Evolutionary conservation across 495 filamentous ascomycete species (phyloP).

Genomic region (Xylaria acuta): DNA sequence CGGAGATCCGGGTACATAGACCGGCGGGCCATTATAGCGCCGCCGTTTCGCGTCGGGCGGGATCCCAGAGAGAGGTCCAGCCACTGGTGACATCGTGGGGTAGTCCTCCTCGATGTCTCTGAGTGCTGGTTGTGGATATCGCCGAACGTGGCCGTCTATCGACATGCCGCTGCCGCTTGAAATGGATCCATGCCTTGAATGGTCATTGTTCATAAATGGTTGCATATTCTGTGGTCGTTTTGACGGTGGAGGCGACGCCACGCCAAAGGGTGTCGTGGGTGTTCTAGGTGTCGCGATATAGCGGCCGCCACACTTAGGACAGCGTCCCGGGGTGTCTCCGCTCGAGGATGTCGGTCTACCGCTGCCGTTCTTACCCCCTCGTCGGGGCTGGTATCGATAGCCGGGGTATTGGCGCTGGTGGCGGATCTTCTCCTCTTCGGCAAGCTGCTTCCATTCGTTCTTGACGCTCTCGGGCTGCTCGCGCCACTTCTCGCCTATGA

Average conservation of each 20-base stretch:
- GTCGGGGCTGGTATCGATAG: constrained; percentile 91
- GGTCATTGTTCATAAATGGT: constrained; percentile 38
- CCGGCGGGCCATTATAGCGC: constrained; percentile 49
- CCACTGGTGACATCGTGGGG: constrained; percentile 43
- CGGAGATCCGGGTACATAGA: constrained; percentile 37
- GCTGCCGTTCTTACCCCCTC: constrained; percentile 61
- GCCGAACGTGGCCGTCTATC: constrained; percentile 34
- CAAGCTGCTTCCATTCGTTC: constrained; percentile 85
- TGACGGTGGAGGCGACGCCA: constrained; percentile 31
- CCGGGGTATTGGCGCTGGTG: constrained; percentile 91
- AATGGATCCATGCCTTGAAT: constrained; percentile 37
- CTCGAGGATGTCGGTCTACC: constrained; percentile 42
- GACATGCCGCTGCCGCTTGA: constrained; percentile 28
- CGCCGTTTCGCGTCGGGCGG: constrained; percentile 65
- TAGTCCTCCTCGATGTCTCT: constrained; percentile 51
- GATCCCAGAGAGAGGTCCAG: constrained; percentile 16
- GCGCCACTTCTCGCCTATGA: constrained; percentile 94
- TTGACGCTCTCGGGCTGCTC: constrained; percentile 76
- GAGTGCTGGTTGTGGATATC: constrained; percentile 35
- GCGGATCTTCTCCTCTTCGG: constrained; percentile 92
- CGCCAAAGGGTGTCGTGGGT: constrained; percentile 57
- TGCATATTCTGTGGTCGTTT: constrained; percentile 30
- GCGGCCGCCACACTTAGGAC: constrained; percentile 67
- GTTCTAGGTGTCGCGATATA: constrained; percentile 64
- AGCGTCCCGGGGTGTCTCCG: constrained; percentile 57